These are phyloP conservation scores for Medicago truncatula DNA, from an alignment of 306 rosid species.

Conservation along the genomic window MtrunA17r5.0-ANR NC_053049.1:28686001-28686500, in stretches of 20 bases:
- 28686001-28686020: neutral
- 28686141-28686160: conserved; percentile 1
- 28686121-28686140: conserved; percentile 2
- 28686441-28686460: conserved; percentile 99
- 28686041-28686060: neutral
- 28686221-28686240: conserved; percentile 93
- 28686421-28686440: conserved; percentile 99
- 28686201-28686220: conserved; percentile 17
- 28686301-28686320: conserved; percentile 36
- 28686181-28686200: conserved; percentile 20
- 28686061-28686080: conserved; percentile 20
- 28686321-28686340: conserved; percentile 16
- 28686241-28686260: conserved; percentile 73
- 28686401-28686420: conserved; percentile 94
- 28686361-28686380: conserved; percentile 12
- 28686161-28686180: neutral
- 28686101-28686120: neutral
- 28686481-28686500: conserved; percentile 59
- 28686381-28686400: conserved; percentile 91
- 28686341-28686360: neutral
- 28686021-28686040: neutral
- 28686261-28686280: conserved; percentile 82
- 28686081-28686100: conserved; percentile 1
- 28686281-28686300: conserved; percentile 99
- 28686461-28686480: conserved; percentile 98